Conservation (phyloP, 2,329 filamentous ascomycete species). For the Didymella exigua region DNA sequence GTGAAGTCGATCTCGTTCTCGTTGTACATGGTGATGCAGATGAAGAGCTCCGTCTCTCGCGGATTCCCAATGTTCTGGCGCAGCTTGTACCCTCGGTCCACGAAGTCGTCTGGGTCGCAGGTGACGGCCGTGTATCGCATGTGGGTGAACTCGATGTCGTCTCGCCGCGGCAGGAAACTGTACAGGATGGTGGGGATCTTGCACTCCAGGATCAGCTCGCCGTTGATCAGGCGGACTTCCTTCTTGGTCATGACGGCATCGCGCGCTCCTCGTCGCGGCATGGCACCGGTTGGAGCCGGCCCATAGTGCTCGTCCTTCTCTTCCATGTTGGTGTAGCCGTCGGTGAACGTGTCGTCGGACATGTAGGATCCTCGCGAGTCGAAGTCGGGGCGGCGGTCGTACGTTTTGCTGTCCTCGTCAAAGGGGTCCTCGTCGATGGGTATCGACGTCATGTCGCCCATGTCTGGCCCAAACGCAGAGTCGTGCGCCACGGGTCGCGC, state of each 20-base stretch:
- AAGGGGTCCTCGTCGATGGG: slow-evolving; percentile 62
- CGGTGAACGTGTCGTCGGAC: slow-evolving; percentile 65
- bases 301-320: slow-evolving; percentile 81
- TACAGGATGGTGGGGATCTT: slow-evolving; percentile 99
- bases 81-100: slow-evolving; percentile 85
- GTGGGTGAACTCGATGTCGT: slow-evolving; percentile 96
- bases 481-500: slow-evolving; percentile 52
- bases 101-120: slow-evolving; percentile 94
- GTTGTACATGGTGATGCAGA: slow-evolving; percentile 99
- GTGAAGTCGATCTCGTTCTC: slow-evolving; percentile 97
- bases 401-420: slow-evolving; percentile 75
- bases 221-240: slow-evolving; percentile 95
- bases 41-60: slow-evolving; percentile 92
- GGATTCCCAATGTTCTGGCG: slow-evolving; percentile 88
- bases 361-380: slow-evolving; percentile 68
- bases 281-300: slow-evolving; percentile 82
- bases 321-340: slow-evolving; percentile 50
- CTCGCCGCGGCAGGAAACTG: slow-evolving; percentile 90
- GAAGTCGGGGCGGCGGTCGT: slow-evolving; percentile 62
- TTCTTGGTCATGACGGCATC: slow-evolving; percentile 88
- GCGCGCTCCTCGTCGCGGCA: slow-evolving; percentile 84
- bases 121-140: slow-evolving; percentile 99
- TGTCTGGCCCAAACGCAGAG: slow-evolving; percentile 58
- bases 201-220: slow-evolving; percentile 95
- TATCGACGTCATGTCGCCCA: slow-evolving; percentile 75